phyloP scores from a whole-genome alignment of 2,329 filamentous ascomycete species.

The Beauveria medogensis region DNA sequence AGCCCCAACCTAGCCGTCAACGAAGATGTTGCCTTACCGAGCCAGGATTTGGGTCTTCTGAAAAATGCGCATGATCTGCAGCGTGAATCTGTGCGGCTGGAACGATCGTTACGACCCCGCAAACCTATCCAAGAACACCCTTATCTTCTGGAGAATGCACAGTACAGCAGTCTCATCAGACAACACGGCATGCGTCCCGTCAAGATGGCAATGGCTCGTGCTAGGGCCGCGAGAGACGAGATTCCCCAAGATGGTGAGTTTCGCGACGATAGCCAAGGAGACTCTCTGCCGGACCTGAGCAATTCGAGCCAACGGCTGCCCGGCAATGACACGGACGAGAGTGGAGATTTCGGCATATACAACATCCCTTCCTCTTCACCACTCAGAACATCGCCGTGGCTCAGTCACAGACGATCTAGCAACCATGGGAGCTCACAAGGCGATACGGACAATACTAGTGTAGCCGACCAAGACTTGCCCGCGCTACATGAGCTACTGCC shows the following conservation, averaged over 20 bases:
- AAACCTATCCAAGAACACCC: slow-evolving; percentile 56
- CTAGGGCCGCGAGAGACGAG: slow-evolving; percentile 26
- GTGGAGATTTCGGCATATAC: slow-evolving; percentile 14
- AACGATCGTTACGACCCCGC: slow-evolving; percentile 47
- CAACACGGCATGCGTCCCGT: slow-evolving; percentile 48
- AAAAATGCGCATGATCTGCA: slow-evolving; percentile 10
- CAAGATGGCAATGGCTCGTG: slow-evolving; percentile 28
- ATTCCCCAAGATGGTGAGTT: slow-evolving; percentile 44
- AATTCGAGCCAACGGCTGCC: slow-evolving; percentile 28
- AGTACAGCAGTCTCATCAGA: slow-evolving; percentile 45
- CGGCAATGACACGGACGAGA: slow-evolving; percentile 13
- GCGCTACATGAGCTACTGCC: slow-evolving; percentile 26
- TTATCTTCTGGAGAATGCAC: slow-evolving; percentile 47
- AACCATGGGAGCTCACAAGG: slow-evolving; percentile 27
- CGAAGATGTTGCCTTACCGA: not conserved
- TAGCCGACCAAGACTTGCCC: slow-evolving; percentile 31
- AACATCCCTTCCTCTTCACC: slow-evolving; percentile 23
- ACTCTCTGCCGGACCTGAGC: slow-evolving; percentile 20
- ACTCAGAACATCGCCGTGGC: slow-evolving; percentile 20
- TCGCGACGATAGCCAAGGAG: slow-evolving; percentile 42
- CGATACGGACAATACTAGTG: slow-evolving; percentile 30
- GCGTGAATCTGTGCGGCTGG: slow-evolving; percentile 25
- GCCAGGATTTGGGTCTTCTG: slow-evolving; percentile 8
- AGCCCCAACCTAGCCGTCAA: not conserved
- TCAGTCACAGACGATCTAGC: slow-evolving; percentile 20